phyloP scores from a whole-genome alignment of 1,284 basidiomycete genomes.

The Tetrapyrgos nigripes region DNA sequence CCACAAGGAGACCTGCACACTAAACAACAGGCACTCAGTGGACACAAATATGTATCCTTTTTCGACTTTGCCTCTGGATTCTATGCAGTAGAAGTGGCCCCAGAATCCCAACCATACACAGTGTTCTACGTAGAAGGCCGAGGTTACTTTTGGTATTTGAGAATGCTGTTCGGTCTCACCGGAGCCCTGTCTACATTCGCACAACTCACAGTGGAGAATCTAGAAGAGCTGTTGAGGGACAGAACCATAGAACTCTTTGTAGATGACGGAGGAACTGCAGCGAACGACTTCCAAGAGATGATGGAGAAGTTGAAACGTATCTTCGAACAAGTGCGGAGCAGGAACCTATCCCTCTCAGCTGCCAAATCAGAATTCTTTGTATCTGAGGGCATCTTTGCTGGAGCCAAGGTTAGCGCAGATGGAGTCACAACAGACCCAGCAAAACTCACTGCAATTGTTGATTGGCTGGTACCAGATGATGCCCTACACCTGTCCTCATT shows the following conservation, averaged over 20 bases:
- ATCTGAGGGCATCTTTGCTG: conserved; percentile 38
- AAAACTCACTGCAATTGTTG: conserved; percentile 41
- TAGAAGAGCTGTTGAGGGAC: conserved; percentile 38
- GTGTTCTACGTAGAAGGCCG: conserved; percentile 45
- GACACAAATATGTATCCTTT: conserved; percentile 35
- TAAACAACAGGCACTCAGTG: conserved; percentile 39
- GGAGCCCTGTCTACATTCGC: conserved; percentile 45
- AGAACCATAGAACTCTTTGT: conserved; percentile 37
- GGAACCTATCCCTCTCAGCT: conserved; percentile 36
- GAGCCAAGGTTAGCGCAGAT: conserved; percentile 30
- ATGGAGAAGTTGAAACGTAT: conserved; percentile 27
- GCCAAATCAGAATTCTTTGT: conserved; percentile 38
- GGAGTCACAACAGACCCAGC: conserved; percentile 38
- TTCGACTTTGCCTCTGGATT: conserved; percentile 45
- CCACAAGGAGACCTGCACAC: conserved; percentile 40
- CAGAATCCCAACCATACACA: conserved; percentile 37
- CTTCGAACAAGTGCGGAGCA: conserved; percentile 25
- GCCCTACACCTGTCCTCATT: conserved; percentile 31
- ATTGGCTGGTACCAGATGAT: too few species aligned
- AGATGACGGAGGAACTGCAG: conserved; percentile 36
- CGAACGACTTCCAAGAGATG: conserved; percentile 31
- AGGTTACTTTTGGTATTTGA: conserved; percentile 41
- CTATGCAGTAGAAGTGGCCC: conserved; percentile 37
- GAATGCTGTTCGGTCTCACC: conserved; percentile 49
- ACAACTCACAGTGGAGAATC: conserved; percentile 32